Percentiles rank a stretch among this genome's conserved stretches.
Evolutionary conservation across 306 rosid genomes (phyloP).

Genomic region (Adenanthera pavonina): DNA sequence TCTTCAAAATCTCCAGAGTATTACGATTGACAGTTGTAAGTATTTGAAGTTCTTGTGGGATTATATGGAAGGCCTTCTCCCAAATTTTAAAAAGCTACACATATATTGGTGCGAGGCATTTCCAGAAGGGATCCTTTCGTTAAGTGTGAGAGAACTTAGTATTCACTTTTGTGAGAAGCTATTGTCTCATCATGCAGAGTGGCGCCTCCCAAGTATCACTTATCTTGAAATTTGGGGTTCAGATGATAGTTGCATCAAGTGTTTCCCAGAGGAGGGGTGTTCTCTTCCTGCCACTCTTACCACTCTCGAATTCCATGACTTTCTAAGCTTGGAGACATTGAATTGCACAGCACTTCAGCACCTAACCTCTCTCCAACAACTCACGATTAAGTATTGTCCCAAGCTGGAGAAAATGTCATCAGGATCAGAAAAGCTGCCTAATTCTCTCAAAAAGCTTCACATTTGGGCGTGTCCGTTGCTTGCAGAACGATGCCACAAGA

Average conservation of each 20-base stretch:
- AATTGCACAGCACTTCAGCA: not conserved
- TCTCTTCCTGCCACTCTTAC: not conserved
- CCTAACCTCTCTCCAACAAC: not conserved
- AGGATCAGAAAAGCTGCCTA: conserved; percentile 14
- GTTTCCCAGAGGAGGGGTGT: not conserved
- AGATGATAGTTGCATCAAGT: not conserved
- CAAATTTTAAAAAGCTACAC: not conserved
- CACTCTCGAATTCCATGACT: not conserved
- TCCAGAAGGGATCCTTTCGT: not conserved
- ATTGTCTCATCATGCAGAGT: not conserved
- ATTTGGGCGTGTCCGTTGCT: not conserved
- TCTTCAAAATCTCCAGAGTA: not conserved
- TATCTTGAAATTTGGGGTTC: not conserved
- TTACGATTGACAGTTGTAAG: too few species aligned
- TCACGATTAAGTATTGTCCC: not conserved
- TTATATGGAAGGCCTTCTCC: not conserved
- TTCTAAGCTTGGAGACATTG: not conserved
- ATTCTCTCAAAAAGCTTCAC: not conserved
- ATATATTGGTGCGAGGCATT: not conserved
- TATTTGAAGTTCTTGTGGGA: not conserved
- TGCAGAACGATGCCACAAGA: not conserved
- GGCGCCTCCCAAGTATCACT: not conserved
- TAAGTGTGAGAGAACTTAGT: not conserved
- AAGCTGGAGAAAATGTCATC: not conserved
- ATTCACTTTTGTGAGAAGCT: not conserved